phyloP scores from a whole-genome alignment of 805 yeast genomes.

The Hanseniaspora taiwanica region DNA sequence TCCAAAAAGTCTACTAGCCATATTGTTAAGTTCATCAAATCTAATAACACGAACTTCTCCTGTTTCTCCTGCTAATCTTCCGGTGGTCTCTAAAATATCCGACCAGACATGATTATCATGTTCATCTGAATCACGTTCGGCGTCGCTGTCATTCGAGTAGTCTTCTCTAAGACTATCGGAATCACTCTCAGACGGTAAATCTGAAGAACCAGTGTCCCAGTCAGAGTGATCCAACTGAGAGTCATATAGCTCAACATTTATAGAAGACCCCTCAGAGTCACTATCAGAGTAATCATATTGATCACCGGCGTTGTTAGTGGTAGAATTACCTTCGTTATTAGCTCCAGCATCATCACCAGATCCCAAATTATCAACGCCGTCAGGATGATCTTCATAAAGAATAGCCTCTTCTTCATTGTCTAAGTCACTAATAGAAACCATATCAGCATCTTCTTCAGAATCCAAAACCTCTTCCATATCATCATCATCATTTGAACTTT shows the following conservation, averaged over 20 bases:
- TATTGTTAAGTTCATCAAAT: background rate
- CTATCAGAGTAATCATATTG: conserved; percentile 8
- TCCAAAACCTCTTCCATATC: conserved; percentile 15
- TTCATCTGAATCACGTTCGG: background rate
- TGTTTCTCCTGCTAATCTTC: background rate
- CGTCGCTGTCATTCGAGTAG: conserved; percentile 13
- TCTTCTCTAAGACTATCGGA: conserved; percentile 23
- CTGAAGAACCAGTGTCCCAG: conserved; percentile 26
- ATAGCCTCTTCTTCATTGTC: conserved; percentile 1
- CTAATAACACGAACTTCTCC: background rate
- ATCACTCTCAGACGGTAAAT: conserved; percentile 19
- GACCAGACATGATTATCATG: background rate
- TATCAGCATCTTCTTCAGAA: conserved; percentile 17
- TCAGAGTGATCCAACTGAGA: conserved; percentile 11
- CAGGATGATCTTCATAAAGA: conserved; percentile 8
- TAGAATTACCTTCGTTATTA: conserved; percentile 3
- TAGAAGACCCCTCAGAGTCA: conserved; percentile 4
- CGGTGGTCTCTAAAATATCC: background rate
- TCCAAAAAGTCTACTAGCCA: background rate
- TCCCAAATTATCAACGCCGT: conserved; percentile 12
- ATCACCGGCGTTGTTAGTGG: too few species aligned
- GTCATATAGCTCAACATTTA: background rate
- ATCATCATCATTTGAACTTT: conserved; percentile 12
- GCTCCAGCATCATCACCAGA: conserved; percentile 10
- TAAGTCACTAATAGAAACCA: too few species aligned